Base-by-base conservation (phyloP, 495 filamentous ascomycete genomes). In the Penicillium cataractarum region DNA sequence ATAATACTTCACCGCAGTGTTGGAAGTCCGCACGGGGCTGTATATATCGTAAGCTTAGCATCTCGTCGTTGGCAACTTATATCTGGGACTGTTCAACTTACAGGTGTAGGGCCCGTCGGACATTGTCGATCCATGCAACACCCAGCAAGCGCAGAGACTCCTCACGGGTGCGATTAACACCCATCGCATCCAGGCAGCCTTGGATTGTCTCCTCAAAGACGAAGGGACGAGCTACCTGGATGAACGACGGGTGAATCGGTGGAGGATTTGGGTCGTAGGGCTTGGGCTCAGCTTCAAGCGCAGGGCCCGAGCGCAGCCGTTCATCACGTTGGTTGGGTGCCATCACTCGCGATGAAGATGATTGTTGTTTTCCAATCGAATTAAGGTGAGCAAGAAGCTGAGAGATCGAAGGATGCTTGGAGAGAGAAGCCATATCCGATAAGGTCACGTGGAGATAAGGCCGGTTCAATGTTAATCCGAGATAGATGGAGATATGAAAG, bases 1-100 rank as follows among this genome's bases (percentile, higher is more conserved):
- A 75, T 93, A 97, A 66, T 95, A 95, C 13, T 87, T 85, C 46
- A 86, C 87, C 10, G 93, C 93, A 0, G 92, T 95, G 65, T 90
- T 87, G 71, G 89, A 96, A 5, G 93, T 96, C 49, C 88, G 87
- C 32, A 95, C 86, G 4, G 93, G 93, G 31, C 88, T 90, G 57
- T 31, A 22, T 8, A 15, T 6, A 59, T 52, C n/a, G n/a, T n/a
- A n/a, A n/a, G 61, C 33, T 68, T 26, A 66, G 60, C 53, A 54
- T 44, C 49, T 56, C 50, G 39, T 44, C 26, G n/a, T 58, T 39
- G n/a, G n/a, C 59, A 26, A 35, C 33, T 21, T 29, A 32, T 49
- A 29, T 6, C 56, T 54, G 12, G 35, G 32, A 54, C 21, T 3
- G 13, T 57, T 52, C 35, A 59, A 72, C 78, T 63, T 80, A 93